Evolutionary conservation across 2,329 filamentous ascomycete genomes (phyloP).

Genomic region (Gaeumannomyces sp.): DNA sequence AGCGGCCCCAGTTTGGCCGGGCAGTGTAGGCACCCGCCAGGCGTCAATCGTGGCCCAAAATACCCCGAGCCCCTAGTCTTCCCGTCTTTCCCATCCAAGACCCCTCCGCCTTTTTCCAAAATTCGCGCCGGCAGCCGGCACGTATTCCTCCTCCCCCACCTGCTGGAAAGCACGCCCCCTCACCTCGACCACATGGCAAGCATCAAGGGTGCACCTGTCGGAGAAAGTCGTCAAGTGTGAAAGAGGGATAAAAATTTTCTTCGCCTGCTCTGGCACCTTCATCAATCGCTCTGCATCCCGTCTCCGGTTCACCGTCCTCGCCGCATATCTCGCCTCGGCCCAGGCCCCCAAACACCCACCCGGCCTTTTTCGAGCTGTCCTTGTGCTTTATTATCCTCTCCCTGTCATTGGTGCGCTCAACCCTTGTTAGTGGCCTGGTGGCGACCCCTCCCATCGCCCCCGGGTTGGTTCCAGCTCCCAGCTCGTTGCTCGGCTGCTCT

Average conservation of each 20-base stretch:
- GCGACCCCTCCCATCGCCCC: constrained; percentile 9
- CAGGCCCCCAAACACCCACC: not conserved
- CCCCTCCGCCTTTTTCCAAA: constrained; percentile 3
- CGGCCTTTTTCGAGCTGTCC: not conserved
- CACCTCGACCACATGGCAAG: constrained; percentile 26
- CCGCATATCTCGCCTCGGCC: not conserved
- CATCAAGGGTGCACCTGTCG: constrained; percentile 19
- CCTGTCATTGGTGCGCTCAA: constrained; percentile 5
- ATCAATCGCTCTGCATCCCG: constrained; percentile 1
- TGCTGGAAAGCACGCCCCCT: constrained; percentile 11
- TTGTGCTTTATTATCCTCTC: not conserved
- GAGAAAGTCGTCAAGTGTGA: constrained; percentile 5
- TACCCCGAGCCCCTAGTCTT: not conserved
- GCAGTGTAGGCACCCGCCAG: too few relatives aligned
- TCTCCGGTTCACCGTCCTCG: not conserved
- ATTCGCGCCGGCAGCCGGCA: constrained; percentile 5
- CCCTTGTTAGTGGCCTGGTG: constrained; percentile 7
- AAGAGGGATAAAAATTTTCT: constrained; percentile 11
- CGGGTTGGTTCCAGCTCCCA: constrained; percentile 2
- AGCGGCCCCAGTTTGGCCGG: not conserved
- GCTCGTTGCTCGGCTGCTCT: constrained; percentile 12
- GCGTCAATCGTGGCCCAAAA: not conserved
- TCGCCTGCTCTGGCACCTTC: not conserved
- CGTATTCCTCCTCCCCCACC: constrained; percentile 14
- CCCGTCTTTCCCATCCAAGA: constrained; percentile 2